A percentile compares a stretch with the other conserved stretches of the same genome.
Evolutionary conservation across 148 eudicot genomes (phyloP).

Genomic region (Gaultheria prostrata): DNA sequence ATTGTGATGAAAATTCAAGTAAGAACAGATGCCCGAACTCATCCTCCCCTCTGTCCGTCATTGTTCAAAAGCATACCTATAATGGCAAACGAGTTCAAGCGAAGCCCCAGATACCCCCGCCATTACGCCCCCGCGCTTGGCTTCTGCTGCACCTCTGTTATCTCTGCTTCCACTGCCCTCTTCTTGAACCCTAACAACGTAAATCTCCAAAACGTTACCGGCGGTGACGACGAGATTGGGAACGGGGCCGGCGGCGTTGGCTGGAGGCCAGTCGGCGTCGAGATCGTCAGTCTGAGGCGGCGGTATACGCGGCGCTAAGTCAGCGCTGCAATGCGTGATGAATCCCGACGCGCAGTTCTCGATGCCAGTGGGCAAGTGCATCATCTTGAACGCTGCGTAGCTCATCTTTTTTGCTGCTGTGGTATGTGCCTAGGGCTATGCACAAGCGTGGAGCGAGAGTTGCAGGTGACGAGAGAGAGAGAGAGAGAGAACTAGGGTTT

Average conservation of each 20-base stretch:
- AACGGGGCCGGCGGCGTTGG: conserved; percentile 46
- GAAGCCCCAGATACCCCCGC: conserved; percentile 71
- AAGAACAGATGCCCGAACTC: background rate
- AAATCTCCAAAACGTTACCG: conserved; percentile 73
- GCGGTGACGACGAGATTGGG: conserved; percentile 79
- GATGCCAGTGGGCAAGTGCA: conserved; percentile 88
- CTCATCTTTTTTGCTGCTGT: conserved; percentile 47
- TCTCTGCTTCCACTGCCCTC: conserved; percentile 24
- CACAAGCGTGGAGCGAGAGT: background rate
- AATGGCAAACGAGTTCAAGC: conserved; percentile 81
- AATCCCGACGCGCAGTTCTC: conserved; percentile 87
- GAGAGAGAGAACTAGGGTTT: conserved; percentile 20
- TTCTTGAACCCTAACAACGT: conserved; percentile 56
- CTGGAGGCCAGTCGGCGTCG: conserved; percentile 53
- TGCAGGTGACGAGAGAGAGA: background rate
- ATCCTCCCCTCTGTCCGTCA: background rate
- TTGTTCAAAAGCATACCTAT: conserved; percentile 42
- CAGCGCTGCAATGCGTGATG: conserved; percentile 70
- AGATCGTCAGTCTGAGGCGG: conserved; percentile 51
- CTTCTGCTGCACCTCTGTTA: conserved; percentile 15
- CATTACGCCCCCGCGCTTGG: conserved; percentile 75
- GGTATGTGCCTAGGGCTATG: background rate
- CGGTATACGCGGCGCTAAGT: conserved; percentile 45
- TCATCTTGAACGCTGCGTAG: conserved; percentile 87
- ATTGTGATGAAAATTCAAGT: background rate